Evolutionary conservation across 1,139 yeast genomes (phyloP), one percentile per base, ranked within the genome.

Genomic region (Debaryomyces fabryi): DNA sequence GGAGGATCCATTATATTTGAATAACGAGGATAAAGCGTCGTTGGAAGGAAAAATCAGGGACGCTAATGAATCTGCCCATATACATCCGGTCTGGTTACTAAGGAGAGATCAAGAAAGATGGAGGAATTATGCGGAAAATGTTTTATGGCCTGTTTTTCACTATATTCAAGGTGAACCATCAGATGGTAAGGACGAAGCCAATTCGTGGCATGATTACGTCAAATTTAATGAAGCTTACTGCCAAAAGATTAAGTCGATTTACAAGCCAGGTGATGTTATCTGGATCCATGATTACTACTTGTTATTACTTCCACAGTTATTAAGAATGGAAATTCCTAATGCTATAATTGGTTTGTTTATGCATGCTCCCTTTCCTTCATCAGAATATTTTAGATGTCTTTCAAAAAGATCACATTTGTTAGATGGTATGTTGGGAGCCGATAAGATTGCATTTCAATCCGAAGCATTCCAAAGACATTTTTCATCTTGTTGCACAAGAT

Each of bases 261-360:
- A 91, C 65, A 72, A 82, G 55, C 91, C 93, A 2, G 99, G 99
- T 40, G 99, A 93, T 64, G 79, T 95, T 44, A 87, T 93, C 52
- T 90, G 97, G 96, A 79, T 93, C 53, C 98, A 93, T 70, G 99
- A 93, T 70, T 92, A 91, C 69, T 91, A 93, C 61, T 72, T 93
- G 53, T 69, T 92, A 56, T 71, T 93, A 48, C 72, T 93, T 50
- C 99, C 99, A 1, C 96, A 88, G 61, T 74, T 93, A 67, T 72
- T 93, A 53, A 80, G 96, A 58, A 85, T 86, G 90, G 84, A 83
- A 59, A 74, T 88, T 48, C 93, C 92, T 7, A 83, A 87, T 50
- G 95, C 93, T 12, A 78, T 78, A 56, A 88, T 93, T 56, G 96
- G 96, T 6, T 81, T 88, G 52, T 92, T 84, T 67, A 71, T 92